phyloP scores from a whole-genome alignment of 1,284 basidiomycete species.

The Cryptococcus sp. region DNA sequence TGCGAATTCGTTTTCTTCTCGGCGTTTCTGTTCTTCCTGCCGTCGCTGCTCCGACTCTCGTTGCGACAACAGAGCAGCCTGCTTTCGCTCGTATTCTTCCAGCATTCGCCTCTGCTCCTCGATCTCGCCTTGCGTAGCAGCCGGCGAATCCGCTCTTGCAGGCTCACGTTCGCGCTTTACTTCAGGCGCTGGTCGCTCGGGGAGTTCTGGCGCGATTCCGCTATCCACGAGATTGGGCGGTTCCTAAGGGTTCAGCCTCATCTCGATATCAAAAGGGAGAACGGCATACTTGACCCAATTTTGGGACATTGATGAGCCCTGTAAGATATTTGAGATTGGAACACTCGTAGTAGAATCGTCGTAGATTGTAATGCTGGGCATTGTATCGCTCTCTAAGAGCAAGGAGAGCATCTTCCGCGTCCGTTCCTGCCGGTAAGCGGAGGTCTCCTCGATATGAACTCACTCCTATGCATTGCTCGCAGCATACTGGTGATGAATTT shows the following conservation, averaged over 20 bases:
- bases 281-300: constrained; percentile 70
- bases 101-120: constrained; percentile 92
- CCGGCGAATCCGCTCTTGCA: constrained; percentile 57
- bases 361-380: constrained; percentile 80
- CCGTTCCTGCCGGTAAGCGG: constrained; percentile 60
- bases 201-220: constrained; percentile 78
- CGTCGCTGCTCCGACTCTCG: constrained; percentile 78
- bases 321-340: constrained; percentile 95
- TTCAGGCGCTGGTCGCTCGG: constrained; percentile 69
- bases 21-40: constrained; percentile 70
- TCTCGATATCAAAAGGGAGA: constrained; percentile 12
- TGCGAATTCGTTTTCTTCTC: constrained; percentile 85
- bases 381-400: constrained; percentile 79
- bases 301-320: constrained; percentile 91
- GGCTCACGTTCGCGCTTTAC: constrained; percentile 56
- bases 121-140: constrained; percentile 70
- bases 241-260: constrained; percentile 56
- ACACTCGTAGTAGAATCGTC: constrained; percentile 97
- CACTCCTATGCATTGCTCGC: constrained; percentile 87
- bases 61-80: constrained; percentile 70
- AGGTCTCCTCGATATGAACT: constrained; percentile 27
- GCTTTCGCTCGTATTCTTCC: constrained; percentile 95
- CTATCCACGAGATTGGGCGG: constrained; percentile 85
- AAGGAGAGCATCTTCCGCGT: constrained; percentile 77
- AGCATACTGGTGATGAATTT: constrained; percentile 96